Evolutionary conservation across 768 basidiomycete genomes (phyloP).

Genomic region (Sporobolomyces roseus): DNA sequence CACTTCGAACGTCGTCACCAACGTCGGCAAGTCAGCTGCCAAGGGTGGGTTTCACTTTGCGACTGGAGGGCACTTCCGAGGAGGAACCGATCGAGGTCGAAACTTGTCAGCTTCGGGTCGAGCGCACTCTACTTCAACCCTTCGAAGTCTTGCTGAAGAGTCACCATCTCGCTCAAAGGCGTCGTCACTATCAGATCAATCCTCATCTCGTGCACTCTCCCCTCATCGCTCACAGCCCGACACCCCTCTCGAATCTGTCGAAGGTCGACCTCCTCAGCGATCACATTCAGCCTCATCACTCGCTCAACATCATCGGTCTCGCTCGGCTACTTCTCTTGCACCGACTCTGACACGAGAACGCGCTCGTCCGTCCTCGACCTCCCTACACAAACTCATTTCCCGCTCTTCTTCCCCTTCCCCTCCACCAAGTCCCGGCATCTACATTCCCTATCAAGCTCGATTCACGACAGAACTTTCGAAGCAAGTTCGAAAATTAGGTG

Average conservation of each 20-base stretch:
- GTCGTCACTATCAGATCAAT: neutral
- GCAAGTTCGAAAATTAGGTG: constrained; percentile 39
- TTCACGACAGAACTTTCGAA: constrained; percentile 29
- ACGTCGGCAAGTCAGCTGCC: neutral
- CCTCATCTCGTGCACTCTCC: constrained; percentile 1
- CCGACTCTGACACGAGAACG: neutral
- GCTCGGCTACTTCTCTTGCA: neutral
- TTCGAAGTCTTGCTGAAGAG: neutral
- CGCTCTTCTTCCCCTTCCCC: constrained; percentile 8
- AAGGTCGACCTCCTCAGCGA: neutral
- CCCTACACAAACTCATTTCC: neutral
- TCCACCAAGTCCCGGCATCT: neutral
- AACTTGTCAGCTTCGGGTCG: neutral
- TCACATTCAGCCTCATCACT: neutral
- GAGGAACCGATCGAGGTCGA: constrained; percentile 3
- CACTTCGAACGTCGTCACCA: neutral
- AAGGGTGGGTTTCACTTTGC: constrained; percentile 1
- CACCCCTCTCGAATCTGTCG: neutral
- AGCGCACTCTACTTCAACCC: constrained; percentile 8
- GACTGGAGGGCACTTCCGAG: neutral
- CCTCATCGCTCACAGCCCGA: neutral
- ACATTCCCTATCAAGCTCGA: constrained; percentile 23
- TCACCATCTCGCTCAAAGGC: constrained; percentile 9
- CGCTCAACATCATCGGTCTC: neutral
- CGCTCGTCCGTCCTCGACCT: neutral